These are phyloP conservation scores for Haplosporangium gracile DNA, from an alignment of 192 early-diverging fungal species.

Conservation along the genomic window DNA sequence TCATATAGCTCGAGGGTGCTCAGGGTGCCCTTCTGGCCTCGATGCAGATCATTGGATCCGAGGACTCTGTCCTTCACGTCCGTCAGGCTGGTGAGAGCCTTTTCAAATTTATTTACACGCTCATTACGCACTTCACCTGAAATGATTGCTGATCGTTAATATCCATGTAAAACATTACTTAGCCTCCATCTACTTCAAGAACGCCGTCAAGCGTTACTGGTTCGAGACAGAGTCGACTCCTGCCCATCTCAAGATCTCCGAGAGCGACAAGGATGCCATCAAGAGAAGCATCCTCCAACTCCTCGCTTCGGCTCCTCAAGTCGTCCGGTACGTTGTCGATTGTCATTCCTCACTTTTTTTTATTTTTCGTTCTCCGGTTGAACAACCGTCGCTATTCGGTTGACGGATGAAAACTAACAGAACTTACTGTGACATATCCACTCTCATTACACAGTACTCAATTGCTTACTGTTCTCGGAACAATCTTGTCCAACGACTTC, in stretches of 20 bases:
- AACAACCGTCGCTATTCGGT: not conserved
- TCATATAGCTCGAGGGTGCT: slow-evolving; percentile 39
- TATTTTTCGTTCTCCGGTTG: not conserved
- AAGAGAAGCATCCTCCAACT: slow-evolving; percentile 81
- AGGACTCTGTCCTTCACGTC: slow-evolving; percentile 62
- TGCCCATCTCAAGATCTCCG: slow-evolving; percentile 67
- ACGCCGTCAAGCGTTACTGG: slow-evolving; percentile 38
- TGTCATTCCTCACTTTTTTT: not conserved
- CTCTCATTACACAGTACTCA: slow-evolving; percentile 65
- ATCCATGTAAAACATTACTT: not conserved
- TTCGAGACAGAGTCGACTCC: slow-evolving; percentile 62
- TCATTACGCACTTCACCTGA: not conserved
- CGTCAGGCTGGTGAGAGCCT: slow-evolving; percentile 67
- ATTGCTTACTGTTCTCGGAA: slow-evolving; percentile 80
- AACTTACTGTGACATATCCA: slow-evolving; percentile 6
- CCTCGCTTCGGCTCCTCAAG: slow-evolving; percentile 76
- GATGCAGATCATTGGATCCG: slow-evolving; percentile 69
- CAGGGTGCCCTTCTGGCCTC: slow-evolving; percentile 37
- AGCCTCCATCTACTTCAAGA: slow-evolving; percentile 56
- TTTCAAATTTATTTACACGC: not conserved
- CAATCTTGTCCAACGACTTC: slow-evolving; percentile 84
- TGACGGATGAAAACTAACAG: not conserved
- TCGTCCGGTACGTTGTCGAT: slow-evolving; percentile 71
- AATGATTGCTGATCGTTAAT: not conserved
- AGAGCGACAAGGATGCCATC: slow-evolving; percentile 78